phyloP scores from a whole-genome alignment of 371 early-diverging fungal genomes.

The Mortierella sp. region DNA sequence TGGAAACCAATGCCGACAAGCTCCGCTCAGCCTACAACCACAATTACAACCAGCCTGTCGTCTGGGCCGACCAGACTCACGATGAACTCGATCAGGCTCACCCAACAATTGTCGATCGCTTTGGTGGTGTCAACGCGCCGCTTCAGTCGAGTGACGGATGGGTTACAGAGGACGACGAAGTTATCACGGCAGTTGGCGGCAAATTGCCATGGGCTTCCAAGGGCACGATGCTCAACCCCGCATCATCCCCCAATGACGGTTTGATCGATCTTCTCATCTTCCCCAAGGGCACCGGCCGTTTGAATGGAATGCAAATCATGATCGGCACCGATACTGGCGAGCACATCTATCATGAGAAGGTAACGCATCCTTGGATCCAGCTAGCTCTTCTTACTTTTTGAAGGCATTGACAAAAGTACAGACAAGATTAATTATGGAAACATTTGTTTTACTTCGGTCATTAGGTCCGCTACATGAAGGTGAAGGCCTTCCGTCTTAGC shows the following conservation, averaged over 20 bases:
- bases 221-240: conserved; percentile 69
- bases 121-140: conserved; percentile 39
- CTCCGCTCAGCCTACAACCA: conserved; percentile 58
- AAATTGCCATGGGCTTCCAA: conserved; percentile 70
- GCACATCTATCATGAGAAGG: conserved; percentile 65
- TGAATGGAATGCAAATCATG: conserved; percentile 49
- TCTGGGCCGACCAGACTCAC: conserved; percentile 46
- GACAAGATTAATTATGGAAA: neutral
- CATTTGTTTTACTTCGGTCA: neutral
- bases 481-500: conserved; percentile 69
- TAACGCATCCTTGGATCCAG: conserved; percentile 32
- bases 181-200: conserved; percentile 64
- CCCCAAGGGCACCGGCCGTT: conserved; percentile 58
- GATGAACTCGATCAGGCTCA: conserved; percentile 40
- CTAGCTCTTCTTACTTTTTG: too few species aligned
- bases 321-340: conserved; percentile 66
- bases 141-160: conserved; percentile 62
- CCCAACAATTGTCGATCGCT: conserved; percentile 39
- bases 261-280: conserved; percentile 67
- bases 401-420: neutral
- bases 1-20: conserved; percentile 61
- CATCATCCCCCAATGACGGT: conserved; percentile 71
- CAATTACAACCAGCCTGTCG: conserved; percentile 22
- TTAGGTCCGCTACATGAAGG: conserved; percentile 74
- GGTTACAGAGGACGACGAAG: conserved; percentile 63